These are phyloP conservation scores for Neoarthrinium moseri DNA, from an alignment of 2,329 filamentous ascomycete species.

Conservation along the genomic window DNA sequence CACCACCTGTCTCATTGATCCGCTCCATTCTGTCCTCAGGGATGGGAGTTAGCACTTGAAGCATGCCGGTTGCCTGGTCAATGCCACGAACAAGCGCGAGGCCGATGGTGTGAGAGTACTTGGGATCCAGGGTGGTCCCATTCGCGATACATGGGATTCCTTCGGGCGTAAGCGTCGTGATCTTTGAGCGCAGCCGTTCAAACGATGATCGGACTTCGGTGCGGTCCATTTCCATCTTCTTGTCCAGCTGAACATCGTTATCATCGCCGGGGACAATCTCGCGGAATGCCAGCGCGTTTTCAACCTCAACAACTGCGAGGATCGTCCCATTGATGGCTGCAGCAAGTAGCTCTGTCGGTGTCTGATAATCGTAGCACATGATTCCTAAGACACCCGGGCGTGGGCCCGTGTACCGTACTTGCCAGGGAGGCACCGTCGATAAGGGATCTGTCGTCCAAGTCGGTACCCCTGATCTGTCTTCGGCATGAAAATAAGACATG, in stretches of 20 bases:
- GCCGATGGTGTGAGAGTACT: slow-evolving; percentile 57
- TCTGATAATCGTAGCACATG: slow-evolving; percentile 65
- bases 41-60: slow-evolving; percentile 68
- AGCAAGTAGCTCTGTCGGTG: slow-evolving; percentile 54
- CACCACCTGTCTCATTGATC: slow-evolving; percentile 38
- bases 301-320: slow-evolving; percentile 63
- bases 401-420: slow-evolving; percentile 56
- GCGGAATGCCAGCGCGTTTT: slow-evolving; percentile 50
- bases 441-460: slow-evolving; percentile 57
- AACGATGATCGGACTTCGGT: slow-evolving; percentile 11
- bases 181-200: slow-evolving; percentile 14
- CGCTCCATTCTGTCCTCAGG: slow-evolving; percentile 35
- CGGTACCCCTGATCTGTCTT: slow-evolving; percentile 19
- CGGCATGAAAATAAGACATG: slow-evolving; percentile 75
- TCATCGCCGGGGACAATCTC: slow-evolving; percentile 11
- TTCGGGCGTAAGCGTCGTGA: slow-evolving; percentile 44
- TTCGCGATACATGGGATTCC: slow-evolving; percentile 63
- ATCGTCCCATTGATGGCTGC: slow-evolving; percentile 71
- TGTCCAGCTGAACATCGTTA: slow-evolving; percentile 13
- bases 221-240: slow-evolving; percentile 22
- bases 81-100: slow-evolving; percentile 70
- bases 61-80: slow-evolving; percentile 47
- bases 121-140: slow-evolving; percentile 58
- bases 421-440: slow-evolving; percentile 56
- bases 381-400: slow-evolving; percentile 61